phyloP scores from a whole-genome alignment of 108 stramenopile species.

The Discostella pseudostelligera region DNA sequence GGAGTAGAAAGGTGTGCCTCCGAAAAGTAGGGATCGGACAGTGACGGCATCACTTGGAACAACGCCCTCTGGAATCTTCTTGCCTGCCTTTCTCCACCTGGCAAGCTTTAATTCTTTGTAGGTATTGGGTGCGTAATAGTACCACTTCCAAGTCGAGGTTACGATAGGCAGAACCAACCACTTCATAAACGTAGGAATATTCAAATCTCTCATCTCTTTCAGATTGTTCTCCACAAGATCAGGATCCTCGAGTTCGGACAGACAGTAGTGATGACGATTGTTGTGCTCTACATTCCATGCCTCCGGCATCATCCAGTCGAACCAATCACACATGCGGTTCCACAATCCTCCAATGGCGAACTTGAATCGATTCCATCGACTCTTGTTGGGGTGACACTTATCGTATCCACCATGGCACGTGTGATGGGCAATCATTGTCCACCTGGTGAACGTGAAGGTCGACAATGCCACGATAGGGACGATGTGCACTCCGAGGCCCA shows the following conservation, averaged over 20 bases:
- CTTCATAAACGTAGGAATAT: slow-evolving; percentile 57
- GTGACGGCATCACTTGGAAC: slow-evolving; percentile 71
- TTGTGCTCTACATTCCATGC: slow-evolving; percentile 95
- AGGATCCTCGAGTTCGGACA: slow-evolving; percentile 80
- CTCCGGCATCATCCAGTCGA: slow-evolving; percentile 90
- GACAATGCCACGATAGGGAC: slow-evolving; percentile 57
- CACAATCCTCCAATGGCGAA: slow-evolving; percentile 72
- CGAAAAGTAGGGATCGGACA: slow-evolving; percentile 49
- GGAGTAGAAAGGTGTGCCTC: slow-evolving; percentile 60
- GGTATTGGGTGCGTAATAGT: slow-evolving; percentile 90
- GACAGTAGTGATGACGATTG: slow-evolving; percentile 86
- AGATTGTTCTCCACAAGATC: slow-evolving; percentile 89
- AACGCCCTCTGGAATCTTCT: slow-evolving; percentile 59
- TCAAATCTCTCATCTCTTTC: slow-evolving; percentile 54
- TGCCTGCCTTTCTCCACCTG: slow-evolving; percentile 54
- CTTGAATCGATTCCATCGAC: slow-evolving; percentile 70
- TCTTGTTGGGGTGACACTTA: slow-evolving; percentile 72
- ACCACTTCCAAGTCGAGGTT: slow-evolving; percentile 86
- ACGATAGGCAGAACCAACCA: slow-evolving; percentile 56
- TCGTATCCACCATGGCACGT: slow-evolving; percentile 88
- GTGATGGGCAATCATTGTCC: slow-evolving; percentile 92
- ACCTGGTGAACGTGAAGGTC: slow-evolving; percentile 73
- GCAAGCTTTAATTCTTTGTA: slow-evolving; percentile 87
- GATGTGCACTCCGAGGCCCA: slow-evolving; percentile 51
- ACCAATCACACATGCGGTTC: slow-evolving; percentile 77